phyloP scores from a whole-genome alignment of 108 stramenopile genomes.

The Cylindrotheca closterium region DNA sequence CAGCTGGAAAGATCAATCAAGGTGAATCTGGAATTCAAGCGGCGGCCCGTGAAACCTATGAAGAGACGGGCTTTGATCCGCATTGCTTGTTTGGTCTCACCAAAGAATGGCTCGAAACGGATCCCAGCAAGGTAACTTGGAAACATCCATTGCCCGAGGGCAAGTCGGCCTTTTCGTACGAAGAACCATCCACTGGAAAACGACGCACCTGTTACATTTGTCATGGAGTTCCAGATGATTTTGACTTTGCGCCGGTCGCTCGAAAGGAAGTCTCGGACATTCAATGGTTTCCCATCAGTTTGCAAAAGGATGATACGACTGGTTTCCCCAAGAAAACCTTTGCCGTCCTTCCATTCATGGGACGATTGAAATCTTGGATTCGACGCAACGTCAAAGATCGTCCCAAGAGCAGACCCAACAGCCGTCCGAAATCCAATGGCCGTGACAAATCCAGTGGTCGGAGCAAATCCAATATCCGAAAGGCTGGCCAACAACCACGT shows the following conservation, averaged over 20 bases:
- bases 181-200: constrained; percentile 63
- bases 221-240: constrained; percentile 75
- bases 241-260: constrained; percentile 83
- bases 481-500: constrained; percentile 4
- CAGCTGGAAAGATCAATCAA: constrained; percentile 88
- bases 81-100: constrained; percentile 42
- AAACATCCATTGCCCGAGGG: constrained; percentile 39
- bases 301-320: constrained; percentile 32
- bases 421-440: constrained; percentile 14
- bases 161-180: constrained; percentile 43
- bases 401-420: constrained; percentile 17
- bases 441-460: constrained; percentile 28
- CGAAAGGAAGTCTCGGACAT: constrained; percentile 79
- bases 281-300: constrained; percentile 49
- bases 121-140: constrained; percentile 38
- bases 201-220: constrained; percentile 78
- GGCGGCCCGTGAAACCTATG: constrained; percentile 86
- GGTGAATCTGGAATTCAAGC: constrained; percentile 70
- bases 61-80: constrained; percentile 92
- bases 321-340: constrained; percentile 64
- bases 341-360: constrained; percentile 73
- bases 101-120: constrained; percentile 10
- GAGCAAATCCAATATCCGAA: background rate
- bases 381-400: constrained; percentile 19
- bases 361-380: constrained; percentile 68